Conservation (phyloP, 805 yeast species). For the Starmerella bombi region DNA sequence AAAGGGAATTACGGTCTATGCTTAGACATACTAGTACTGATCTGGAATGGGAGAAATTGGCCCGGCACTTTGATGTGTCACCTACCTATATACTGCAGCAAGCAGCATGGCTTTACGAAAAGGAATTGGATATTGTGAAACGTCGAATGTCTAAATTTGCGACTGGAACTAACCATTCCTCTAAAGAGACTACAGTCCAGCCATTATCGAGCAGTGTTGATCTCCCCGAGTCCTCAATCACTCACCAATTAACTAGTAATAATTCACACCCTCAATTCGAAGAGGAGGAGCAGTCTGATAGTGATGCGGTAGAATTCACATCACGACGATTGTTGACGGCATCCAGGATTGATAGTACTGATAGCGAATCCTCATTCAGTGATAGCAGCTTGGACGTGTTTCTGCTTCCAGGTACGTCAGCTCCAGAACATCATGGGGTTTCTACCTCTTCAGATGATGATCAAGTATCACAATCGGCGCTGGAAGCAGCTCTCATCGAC, state of each 20-base stretch:
- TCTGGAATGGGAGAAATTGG: constrained; percentile 28
- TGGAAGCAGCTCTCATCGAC: constrained; percentile 27
- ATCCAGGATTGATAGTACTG: constrained; percentile 7
- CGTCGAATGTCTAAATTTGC: constrained; percentile 24
- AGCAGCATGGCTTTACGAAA: constrained; percentile 33
- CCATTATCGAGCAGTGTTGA: too few species aligned
- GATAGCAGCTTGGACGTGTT: constrained; percentile 13
- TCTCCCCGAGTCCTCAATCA: background rate
- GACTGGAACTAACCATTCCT: background rate
- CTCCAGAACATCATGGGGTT: background rate
- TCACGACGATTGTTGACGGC: constrained; percentile 15
- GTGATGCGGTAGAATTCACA: background rate
- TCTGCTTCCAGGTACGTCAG: constrained; percentile 3
- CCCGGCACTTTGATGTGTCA: constrained; percentile 29
- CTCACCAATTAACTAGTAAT: too few species aligned
- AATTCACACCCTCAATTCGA: background rate
- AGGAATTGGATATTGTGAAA: constrained; percentile 28
- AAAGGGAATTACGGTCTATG: constrained; percentile 27
- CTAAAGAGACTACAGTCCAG: too few species aligned
- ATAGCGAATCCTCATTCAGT: background rate
- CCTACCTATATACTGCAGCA: constrained; percentile 30
- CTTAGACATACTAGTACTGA: constrained; percentile 28
- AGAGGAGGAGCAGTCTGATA: background rate
- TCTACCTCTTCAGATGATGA: constrained; percentile 17
- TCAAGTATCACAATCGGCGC: constrained; percentile 26